Percentiles rank a stretch among this genome's conserved stretches.
Conservation (phyloP, 306 rosid species). For the Inga leiocalycina region DNA sequence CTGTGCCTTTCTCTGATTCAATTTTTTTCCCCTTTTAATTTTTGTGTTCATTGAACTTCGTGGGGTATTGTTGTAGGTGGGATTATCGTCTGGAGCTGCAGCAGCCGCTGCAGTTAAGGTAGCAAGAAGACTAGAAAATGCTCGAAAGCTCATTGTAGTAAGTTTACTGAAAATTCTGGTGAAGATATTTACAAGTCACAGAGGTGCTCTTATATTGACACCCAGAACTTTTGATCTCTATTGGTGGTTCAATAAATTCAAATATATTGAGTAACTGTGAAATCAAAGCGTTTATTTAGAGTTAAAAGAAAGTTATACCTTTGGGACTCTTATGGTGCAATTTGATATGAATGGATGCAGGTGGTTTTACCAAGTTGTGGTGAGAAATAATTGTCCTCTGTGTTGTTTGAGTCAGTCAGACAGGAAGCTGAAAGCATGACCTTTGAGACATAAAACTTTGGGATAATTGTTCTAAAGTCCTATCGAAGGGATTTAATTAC, state of each 20-base stretch:
- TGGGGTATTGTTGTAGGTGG: conserved; percentile 54
- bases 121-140: conserved; percentile 70
- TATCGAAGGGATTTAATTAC: too few species aligned
- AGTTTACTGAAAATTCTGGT: conserved; percentile 39
- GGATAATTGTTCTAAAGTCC: too few species aligned
- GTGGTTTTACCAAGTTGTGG: conserved; percentile 83
- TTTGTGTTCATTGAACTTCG: conserved; percentile 5
- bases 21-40: background rate
- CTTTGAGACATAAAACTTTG: conserved; percentile 56
- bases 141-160: conserved; percentile 78
- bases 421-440: conserved; percentile 72
- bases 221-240: background rate
- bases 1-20: background rate
- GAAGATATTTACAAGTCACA: conserved; percentile 9
- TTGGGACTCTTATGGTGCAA: background rate
- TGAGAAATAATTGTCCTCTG: conserved; percentile 83
- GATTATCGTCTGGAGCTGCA: conserved; percentile 81
- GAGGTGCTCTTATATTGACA: conserved; percentile 8
- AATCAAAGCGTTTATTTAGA: too few species aligned
- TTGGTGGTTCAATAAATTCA: background rate
- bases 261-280: too few species aligned
- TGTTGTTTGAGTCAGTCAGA: conserved; percentile 73
- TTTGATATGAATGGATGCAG: conserved; percentile 51
- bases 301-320: background rate
- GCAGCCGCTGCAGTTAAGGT: conserved; percentile 69